Evolutionary conservation across 768 basidiomycete genomes (phyloP).

Genomic region (Boletus coccyginus): DNA sequence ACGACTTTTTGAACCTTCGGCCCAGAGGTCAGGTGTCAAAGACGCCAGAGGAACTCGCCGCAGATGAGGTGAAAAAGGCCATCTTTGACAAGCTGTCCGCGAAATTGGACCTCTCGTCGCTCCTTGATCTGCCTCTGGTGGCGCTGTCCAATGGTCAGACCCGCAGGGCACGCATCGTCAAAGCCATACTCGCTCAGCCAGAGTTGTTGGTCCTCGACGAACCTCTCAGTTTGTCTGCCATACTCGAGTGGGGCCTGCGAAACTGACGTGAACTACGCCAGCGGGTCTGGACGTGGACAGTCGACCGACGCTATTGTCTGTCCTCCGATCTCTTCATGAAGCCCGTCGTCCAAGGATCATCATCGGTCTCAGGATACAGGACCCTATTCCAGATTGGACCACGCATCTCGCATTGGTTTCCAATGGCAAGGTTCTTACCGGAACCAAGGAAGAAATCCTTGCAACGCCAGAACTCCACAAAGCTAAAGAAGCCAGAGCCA

Average conservation of each 20-base stretch:
- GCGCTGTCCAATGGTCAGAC: conserved; percentile 93
- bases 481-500: not conserved
- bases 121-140: conserved; percentile 82
- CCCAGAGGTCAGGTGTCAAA: conserved; percentile 20
- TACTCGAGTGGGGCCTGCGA: not conserved
- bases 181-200: conserved; percentile 68
- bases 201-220: conserved; percentile 86
- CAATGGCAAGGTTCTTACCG: conserved; percentile 48
- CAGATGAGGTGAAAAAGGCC: conserved; percentile 27
- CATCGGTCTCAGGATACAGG: conserved; percentile 66
- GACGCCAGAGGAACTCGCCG: conserved; percentile 21
- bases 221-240: conserved; percentile 63
- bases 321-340: conserved; percentile 54
- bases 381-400: conserved; percentile 69
- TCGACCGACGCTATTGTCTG: conserved; percentile 51
- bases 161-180: conserved; percentile 76
- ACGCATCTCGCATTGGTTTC: conserved; percentile 61
- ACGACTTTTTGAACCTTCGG: conserved; percentile 34
- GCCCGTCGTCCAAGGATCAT: conserved; percentile 55
- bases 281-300: conserved; percentile 74
- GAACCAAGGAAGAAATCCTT: conserved; percentile 47
- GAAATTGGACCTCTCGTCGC: conserved; percentile 51
- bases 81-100: conserved; percentile 54
- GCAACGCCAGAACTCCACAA: conserved; percentile 19
- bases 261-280: conserved; percentile 27